Percentiles rank a stretch among this genome's conserved stretches.
phyloP scores from a whole-genome alignment of 352 stramenopile species.

The Globisporangium acanthophoron region DNA sequence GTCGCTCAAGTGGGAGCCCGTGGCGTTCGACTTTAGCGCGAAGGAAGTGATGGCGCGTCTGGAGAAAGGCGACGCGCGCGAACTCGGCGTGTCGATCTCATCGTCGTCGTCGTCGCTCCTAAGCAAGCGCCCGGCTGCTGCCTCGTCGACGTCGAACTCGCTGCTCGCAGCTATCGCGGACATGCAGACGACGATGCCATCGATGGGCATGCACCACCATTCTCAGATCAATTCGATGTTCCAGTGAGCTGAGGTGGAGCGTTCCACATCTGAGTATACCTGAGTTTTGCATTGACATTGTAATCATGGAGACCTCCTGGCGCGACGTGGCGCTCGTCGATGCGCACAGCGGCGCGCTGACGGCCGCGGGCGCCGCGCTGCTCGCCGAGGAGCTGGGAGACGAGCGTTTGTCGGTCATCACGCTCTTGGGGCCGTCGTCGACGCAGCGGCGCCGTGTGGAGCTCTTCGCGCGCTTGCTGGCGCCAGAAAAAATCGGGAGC shows the following conservation, averaged over 20 bases:
- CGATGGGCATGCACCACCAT: constrained; percentile 1
- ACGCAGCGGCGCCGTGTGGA: constrained; percentile 21
- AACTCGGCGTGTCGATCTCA: constrained; percentile 59
- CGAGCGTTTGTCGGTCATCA: constrained; percentile 48
- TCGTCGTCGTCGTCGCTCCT: constrained; percentile 9
- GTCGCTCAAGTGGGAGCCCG: constrained; percentile 50
- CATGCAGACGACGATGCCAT: constrained; percentile 7
- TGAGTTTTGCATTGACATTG: not conserved
- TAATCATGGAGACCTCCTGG: constrained; percentile 41
- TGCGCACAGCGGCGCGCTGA: constrained; percentile 23
- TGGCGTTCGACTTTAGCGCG: constrained; percentile 54
- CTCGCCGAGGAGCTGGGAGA: constrained; percentile 37
- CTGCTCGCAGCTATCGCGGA: constrained; percentile 9
- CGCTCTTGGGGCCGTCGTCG: constrained; percentile 30
- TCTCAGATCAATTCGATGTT: constrained; percentile 1
- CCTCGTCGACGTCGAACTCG: constrained; percentile 5
- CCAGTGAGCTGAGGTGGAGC: not conserved
- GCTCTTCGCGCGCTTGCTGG: constrained; percentile 26
- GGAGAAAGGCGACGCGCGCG: constrained; percentile 41
- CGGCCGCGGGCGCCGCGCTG: constrained; percentile 22
- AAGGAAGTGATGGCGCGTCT: constrained; percentile 45
- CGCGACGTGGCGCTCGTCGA: constrained; percentile 33
- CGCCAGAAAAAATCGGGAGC: constrained; percentile 10
- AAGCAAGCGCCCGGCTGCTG: not conserved
- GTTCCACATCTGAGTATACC: not conserved